Conservation (phyloP, 2,329 filamentous ascomycete genomes). For the Botrytis fragariae region DNA sequence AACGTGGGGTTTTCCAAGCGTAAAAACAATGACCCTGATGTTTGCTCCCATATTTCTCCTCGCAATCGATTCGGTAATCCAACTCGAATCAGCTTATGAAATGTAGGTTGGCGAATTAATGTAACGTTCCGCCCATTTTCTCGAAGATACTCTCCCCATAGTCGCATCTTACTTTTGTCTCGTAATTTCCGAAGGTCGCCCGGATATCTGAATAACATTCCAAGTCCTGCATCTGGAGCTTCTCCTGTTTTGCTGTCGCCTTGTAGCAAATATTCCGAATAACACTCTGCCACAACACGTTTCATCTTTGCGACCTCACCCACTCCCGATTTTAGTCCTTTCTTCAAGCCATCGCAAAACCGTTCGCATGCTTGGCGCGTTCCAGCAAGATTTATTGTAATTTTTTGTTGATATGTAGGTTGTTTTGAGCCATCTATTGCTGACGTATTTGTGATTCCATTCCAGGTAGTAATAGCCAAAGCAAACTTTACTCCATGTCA, state of each 20-base stretch:
- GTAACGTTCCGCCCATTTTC: slow-evolving; percentile 95
- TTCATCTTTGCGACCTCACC: slow-evolving; percentile 85
- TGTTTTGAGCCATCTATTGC: slow-evolving; percentile 45
- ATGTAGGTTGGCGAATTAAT: slow-evolving; percentile 90
- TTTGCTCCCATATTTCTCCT: slow-evolving; percentile 94
- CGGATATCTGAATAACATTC: slow-evolving; percentile 90
- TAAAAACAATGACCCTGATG: slow-evolving; percentile 86
- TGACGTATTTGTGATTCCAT: slow-evolving; percentile 58
- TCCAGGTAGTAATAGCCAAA: slow-evolving; percentile 93
- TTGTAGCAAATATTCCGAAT: slow-evolving; percentile 79
- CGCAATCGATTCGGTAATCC: slow-evolving; percentile 89
- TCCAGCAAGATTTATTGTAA: slow-evolving; percentile 88
- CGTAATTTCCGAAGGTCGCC: slow-evolving; percentile 91
- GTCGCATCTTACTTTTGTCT: slow-evolving; percentile 92
- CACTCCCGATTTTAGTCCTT: slow-evolving; percentile 80
- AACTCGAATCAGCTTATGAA: slow-evolving; percentile 95
- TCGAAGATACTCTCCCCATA: slow-evolving; percentile 95
- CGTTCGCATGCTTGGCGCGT: slow-evolving; percentile 86
- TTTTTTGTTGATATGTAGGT: slow-evolving; percentile 66
- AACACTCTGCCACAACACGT: slow-evolving; percentile 77
- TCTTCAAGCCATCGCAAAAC: slow-evolving; percentile 95
- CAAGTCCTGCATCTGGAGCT: slow-evolving; percentile 88
- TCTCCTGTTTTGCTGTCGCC: slow-evolving; percentile 59
- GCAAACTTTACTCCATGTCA: slow-evolving; percentile 61
- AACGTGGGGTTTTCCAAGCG: slow-evolving; percentile 81